These are phyloP conservation scores for Globisporangium spinosum DNA, from an alignment of 352 stramenopile genomes.

Conservation along the genomic window DNA sequence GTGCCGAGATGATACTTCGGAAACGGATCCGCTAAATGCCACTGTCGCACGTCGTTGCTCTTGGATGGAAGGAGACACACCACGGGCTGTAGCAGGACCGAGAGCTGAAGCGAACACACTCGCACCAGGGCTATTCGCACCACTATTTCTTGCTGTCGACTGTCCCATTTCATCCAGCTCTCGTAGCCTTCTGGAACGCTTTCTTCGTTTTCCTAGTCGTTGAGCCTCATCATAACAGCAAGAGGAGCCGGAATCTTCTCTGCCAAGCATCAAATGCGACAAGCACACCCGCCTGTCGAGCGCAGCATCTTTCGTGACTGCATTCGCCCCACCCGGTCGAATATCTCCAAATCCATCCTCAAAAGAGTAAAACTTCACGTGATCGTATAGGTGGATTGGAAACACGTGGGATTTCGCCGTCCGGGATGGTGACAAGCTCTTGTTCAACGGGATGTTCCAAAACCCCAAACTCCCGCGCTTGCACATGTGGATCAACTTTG, in stretches of 20 bases:
- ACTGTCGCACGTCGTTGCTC: conserved; percentile 4
- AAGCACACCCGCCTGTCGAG: conserved; percentile 17
- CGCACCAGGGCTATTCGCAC: conserved; percentile 15
- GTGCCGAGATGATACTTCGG: conserved; percentile 22
- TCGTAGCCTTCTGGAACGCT: conserved; percentile 16
- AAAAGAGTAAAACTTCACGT: conserved; percentile 28
- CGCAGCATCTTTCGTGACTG: background rate
- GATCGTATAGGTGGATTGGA: conserved; percentile 22
- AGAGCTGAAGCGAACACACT: conserved; percentile 20
- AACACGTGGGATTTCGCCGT: conserved; percentile 16
- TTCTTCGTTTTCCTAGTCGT: conserved; percentile 27
- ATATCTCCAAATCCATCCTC: conserved; percentile 23
- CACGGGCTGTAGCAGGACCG: background rate
- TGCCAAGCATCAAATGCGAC: conserved; percentile 47
- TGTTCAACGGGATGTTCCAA: conserved; percentile 41
- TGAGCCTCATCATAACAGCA: conserved; percentile 29
- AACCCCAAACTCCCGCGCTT: conserved; percentile 44
- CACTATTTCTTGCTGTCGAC: background rate
- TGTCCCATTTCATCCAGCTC: background rate
- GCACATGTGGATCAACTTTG: conserved; percentile 53
- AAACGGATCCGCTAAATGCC: background rate
- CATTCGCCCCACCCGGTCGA: background rate
- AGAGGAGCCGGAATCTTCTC: conserved; percentile 30
- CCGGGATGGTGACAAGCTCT: conserved; percentile 22
- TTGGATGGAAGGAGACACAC: conserved; percentile 2